Evolutionary conservation across 2,329 filamentous ascomycete species (phyloP).

Genomic region (Lasiodiplodia sp.): DNA sequence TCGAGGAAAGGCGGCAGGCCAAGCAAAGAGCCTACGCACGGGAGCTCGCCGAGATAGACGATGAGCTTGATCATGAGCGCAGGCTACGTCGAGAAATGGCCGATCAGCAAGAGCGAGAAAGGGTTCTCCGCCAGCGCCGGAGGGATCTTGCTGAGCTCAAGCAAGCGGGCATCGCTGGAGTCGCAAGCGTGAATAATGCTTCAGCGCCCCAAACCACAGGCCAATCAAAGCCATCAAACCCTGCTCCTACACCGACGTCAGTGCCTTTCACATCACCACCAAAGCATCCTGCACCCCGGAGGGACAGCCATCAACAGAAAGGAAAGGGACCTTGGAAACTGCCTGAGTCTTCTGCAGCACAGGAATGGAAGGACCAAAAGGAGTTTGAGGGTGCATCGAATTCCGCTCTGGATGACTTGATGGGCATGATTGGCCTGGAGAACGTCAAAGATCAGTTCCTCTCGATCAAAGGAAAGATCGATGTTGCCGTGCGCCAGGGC

Average conservation of each 20-base stretch:
- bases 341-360: constrained; percentile 44
- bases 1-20: constrained; percentile 58
- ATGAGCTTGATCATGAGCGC: constrained; percentile 61
- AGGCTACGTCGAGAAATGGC: constrained; percentile 52
- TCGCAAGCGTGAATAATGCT: not conserved
- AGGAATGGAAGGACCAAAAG: constrained; percentile 71
- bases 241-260: not conserved
- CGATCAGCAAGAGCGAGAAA: constrained; percentile 55
- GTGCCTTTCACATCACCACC: not conserved
- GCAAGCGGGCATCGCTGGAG: constrained; percentile 11
- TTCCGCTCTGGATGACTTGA: constrained; percentile 66
- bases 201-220: not conserved
- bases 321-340: constrained; percentile 3
- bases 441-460: constrained; percentile 71
- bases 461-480: constrained; percentile 67
- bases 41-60: constrained; percentile 59
- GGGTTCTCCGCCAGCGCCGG: constrained; percentile 55
- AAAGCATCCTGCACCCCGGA: not conserved
- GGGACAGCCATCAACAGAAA: not conserved
- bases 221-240: not conserved
- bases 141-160: constrained; percentile 56
- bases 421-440: constrained; percentile 76
- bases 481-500: constrained; percentile 65
- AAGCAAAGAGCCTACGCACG: constrained; percentile 55
- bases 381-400: constrained; percentile 58